These are phyloP conservation scores for Pterula multifida DNA, from an alignment of 1,284 basidiomycete genomes.

Conservation along the genomic window DNA sequence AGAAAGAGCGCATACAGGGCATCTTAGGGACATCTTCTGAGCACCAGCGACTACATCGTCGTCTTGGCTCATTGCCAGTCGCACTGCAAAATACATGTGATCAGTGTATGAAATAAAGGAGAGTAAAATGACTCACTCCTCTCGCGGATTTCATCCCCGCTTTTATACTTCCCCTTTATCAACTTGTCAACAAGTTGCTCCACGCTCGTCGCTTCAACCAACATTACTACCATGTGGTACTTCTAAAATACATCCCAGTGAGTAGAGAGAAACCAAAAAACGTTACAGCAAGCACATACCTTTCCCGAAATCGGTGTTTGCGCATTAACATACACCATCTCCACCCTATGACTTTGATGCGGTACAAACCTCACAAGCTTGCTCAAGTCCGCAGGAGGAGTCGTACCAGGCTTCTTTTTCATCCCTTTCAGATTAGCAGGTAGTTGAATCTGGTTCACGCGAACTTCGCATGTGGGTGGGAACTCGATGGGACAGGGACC, in stretches of 20 bases:
- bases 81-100: conserved; percentile 35
- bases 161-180: conserved; percentile 52
- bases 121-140: conserved; percentile 37
- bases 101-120: conserved; percentile 1
- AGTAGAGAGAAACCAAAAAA: conserved; percentile 5
- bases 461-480: conserved; percentile 83
- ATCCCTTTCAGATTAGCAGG: conserved; percentile 80
- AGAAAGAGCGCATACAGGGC: conserved; percentile 55
- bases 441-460: conserved; percentile 64
- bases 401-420: conserved; percentile 94
- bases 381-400: conserved; percentile 79
- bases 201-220: conserved; percentile 66
- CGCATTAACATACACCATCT: conserved; percentile 87
- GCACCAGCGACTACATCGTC: conserved; percentile 84
- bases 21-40: conserved; percentile 82
- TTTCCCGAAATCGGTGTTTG: conserved; percentile 65
- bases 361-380: conserved; percentile 32
- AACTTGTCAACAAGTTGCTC: conserved; percentile 56
- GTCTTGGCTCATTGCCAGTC: conserved; percentile 48
- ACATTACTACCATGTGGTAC: conserved; percentile 75
- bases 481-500: conserved; percentile 76
- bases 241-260: conserved; percentile 36
- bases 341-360: conserved; percentile 31
- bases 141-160: conserved; percentile 53
- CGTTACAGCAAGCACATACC: conserved; percentile 25